Percentiles rank a stretch among this genome's conserved stretches.
These are phyloP conservation scores for Huntiella savannae DNA, from an alignment of 2,329 filamentous ascomycete species.

Conservation along the genomic window DNA sequence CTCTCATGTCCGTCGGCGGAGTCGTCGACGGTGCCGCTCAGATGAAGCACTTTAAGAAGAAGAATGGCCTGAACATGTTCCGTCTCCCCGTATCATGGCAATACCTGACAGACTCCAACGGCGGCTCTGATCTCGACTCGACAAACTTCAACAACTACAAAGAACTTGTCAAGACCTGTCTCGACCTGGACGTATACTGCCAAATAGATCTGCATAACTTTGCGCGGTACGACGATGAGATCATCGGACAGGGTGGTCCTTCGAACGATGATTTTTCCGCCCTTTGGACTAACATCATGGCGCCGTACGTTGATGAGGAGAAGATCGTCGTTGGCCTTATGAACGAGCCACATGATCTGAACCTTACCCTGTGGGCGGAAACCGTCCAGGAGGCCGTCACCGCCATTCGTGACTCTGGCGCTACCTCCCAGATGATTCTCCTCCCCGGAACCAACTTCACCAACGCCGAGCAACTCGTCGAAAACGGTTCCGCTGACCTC, in stretches of 20 bases:
- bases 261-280: conserved; percentile 36
- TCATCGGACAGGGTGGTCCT: conserved; percentile 48
- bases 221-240: conserved; percentile 39
- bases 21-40: conserved; percentile 25
- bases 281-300: conserved; percentile 39
- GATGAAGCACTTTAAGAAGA: conserved; percentile 36
- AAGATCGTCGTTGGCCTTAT: conserved; percentile 46
- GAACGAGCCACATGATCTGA: conserved; percentile 48
- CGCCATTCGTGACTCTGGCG: conserved; percentile 45
- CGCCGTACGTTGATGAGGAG: conserved; percentile 33
- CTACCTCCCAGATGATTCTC: conserved; percentile 42
- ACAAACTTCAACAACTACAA: conserved; percentile 33
- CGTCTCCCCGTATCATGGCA: conserved; percentile 36
- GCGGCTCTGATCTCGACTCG: conserved; percentile 30
- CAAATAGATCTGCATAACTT: conserved; percentile 42
- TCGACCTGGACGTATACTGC: conserved; percentile 36
- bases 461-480: conserved; percentile 28
- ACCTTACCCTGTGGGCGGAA: conserved; percentile 36
- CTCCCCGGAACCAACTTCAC: conserved; percentile 44
- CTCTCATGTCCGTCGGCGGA: conserved; percentile 15
- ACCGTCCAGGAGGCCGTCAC: conserved; percentile 44
- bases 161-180: conserved; percentile 34
- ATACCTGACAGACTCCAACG: conserved; percentile 32
- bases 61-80: conserved; percentile 35
- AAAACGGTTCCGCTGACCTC: conserved; percentile 29